phyloP scores from a whole-genome alignment of 306 rosid species.

The Abrus pulchellus region DNA sequence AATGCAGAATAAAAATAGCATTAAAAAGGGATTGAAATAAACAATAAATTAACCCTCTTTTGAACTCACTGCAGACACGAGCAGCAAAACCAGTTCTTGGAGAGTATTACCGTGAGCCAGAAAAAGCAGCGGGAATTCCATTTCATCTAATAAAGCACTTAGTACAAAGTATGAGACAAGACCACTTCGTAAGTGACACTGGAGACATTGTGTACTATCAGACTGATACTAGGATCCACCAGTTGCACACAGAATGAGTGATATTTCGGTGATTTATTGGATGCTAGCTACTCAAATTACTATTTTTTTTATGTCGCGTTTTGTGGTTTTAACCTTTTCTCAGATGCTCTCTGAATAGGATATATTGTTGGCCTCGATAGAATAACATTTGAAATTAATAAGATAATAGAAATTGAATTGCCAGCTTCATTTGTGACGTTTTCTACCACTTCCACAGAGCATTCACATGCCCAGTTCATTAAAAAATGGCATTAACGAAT shows the following conservation, averaged over 20 bases:
- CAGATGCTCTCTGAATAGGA: neutral
- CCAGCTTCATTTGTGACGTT: constrained; percentile 32
- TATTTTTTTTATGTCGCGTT: neutral
- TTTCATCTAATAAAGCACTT: constrained; percentile 73
- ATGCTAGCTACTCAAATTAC: neutral
- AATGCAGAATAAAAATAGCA: no score
- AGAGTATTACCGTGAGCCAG: constrained; percentile 87
- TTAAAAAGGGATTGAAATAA: no score
- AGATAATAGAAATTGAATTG: constrained; percentile 48
- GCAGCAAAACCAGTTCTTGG: constrained; percentile 82
- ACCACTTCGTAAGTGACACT: constrained; percentile 82
- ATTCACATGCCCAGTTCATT: constrained; percentile 28
- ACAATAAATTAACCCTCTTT: no score
- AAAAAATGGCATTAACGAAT: neutral
- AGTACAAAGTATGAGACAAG: constrained; percentile 64
- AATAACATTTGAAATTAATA: neutral
- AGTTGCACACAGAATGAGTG: constrained; percentile 45
- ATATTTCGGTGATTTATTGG: constrained; percentile 20
- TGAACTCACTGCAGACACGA: constrained; percentile 62
- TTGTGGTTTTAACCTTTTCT: constrained; percentile 15
- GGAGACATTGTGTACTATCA: constrained; percentile 84
- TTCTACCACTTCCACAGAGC: constrained; percentile 19
- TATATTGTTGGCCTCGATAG: neutral
- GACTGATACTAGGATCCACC: constrained; percentile 57
- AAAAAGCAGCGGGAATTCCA: constrained; percentile 81